phyloP scores from a whole-genome alignment of 2,329 filamentous ascomycete species.

The Nigrospora osmanthi region DNA sequence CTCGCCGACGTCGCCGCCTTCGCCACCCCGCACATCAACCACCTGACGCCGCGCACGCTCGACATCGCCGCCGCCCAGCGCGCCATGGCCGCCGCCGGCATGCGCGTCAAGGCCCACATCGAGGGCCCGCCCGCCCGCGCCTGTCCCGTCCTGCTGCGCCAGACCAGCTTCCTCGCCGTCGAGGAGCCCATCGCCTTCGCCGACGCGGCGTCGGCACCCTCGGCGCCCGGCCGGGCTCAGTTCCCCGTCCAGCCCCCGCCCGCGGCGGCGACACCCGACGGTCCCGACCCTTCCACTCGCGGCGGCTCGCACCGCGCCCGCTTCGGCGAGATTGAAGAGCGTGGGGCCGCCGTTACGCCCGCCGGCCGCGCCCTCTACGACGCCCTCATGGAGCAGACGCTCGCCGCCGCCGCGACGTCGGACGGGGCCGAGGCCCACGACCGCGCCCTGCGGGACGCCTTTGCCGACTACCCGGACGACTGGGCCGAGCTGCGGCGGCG shows the following conservation, averaged over 20 bases:
- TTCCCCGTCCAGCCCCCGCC: too few species aligned
- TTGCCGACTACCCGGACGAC: constrained; percentile 31
- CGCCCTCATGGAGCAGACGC: constrained; percentile 23
- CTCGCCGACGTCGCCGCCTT: constrained; percentile 27
- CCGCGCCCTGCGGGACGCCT: constrained; percentile 17
- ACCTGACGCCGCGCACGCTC: constrained; percentile 42
- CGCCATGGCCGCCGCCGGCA: constrained; percentile 29
- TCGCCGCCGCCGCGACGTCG: constrained; percentile 13
- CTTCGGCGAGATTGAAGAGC: constrained; percentile 46
- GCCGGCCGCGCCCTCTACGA: constrained; percentile 38
- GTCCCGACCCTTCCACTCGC: constrained; percentile 10
- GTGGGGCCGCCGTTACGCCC: constrained; percentile 39
- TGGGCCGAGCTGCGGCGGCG: constrained; percentile 25
- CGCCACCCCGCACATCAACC: constrained; percentile 40
- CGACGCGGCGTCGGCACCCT: neutral
- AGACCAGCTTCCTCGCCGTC: constrained; percentile 45
- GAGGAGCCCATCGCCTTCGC: constrained; percentile 36
- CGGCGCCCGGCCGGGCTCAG: too few species aligned
- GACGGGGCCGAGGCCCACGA: neutral
- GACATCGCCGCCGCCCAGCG: constrained; percentile 37
- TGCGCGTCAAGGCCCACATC: constrained; percentile 39
- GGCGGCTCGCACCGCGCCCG: constrained; percentile 36
- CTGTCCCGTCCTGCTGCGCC: constrained; percentile 39
- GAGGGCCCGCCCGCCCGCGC: constrained; percentile 38
- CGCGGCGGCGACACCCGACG: neutral